phyloP scores from a whole-genome alignment of 352 stramenopile genomes.

The Peronospora destructor region DNA sequence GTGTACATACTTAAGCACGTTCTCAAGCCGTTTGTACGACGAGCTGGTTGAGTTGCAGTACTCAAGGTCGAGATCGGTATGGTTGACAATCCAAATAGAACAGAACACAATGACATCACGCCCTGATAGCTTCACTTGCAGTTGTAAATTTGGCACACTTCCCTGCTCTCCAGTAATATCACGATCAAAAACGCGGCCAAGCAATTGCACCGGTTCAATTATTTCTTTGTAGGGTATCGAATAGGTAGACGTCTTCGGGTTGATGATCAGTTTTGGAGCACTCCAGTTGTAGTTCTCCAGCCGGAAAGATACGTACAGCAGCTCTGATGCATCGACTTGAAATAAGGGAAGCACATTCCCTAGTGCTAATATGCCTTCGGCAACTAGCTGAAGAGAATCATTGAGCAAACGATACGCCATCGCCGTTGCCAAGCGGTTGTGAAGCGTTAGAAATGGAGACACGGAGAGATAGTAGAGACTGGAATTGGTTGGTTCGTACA shows the following conservation, averaged over 20 bases:
- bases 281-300: constrained; percentile 88
- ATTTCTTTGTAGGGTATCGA: constrained; percentile 74
- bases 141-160: constrained; percentile 73
- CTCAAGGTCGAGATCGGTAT: constrained; percentile 76
- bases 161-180: constrained; percentile 61
- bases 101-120: constrained; percentile 82
- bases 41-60: constrained; percentile 81
- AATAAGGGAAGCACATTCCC: constrained; percentile 80
- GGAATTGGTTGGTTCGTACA: constrained; percentile 82
- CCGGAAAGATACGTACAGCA: constrained; percentile 78
- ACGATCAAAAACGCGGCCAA: constrained; percentile 62
- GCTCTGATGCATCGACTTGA: constrained; percentile 57
- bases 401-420: constrained; percentile 83
- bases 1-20: constrained; percentile 71
- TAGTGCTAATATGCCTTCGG: constrained; percentile 78
- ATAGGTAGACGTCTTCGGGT: constrained; percentile 61
- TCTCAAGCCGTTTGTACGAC: constrained; percentile 62
- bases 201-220: constrained; percentile 61
- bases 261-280: constrained; percentile 67
- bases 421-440: constrained; percentile 75
- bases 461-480: constrained; percentile 81
- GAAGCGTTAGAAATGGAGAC: constrained; percentile 74
- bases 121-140: constrained; percentile 75
- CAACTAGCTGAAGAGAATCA: constrained; percentile 74
- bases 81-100: constrained; percentile 86